These are phyloP conservation scores for Ceratocystiopsis brevicomis DNA, from an alignment of 2,329 filamentous ascomycete species.

Conservation along the genomic window DNA sequence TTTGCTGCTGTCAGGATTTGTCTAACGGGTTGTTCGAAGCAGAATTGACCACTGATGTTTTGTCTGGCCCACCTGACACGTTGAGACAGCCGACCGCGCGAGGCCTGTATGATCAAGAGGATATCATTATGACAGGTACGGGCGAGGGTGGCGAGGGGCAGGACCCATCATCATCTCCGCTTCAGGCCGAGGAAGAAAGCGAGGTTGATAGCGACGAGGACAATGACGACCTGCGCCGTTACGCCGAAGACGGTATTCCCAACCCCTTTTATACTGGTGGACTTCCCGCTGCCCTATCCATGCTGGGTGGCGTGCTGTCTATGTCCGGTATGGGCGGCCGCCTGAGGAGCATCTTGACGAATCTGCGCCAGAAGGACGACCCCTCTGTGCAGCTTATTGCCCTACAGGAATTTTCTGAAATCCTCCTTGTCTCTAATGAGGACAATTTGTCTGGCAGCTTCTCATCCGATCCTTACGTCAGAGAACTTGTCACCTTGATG, in stretches of 20 bases:
- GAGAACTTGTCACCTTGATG: constrained; percentile 85
- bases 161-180: background rate
- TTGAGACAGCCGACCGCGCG: constrained; percentile 22
- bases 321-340: constrained; percentile 70
- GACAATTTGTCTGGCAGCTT: constrained; percentile 93
- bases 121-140: constrained; percentile 52
- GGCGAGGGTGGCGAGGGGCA: constrained; percentile 30
- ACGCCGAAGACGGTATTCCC: constrained; percentile 16
- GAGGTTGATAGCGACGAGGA: constrained; percentile 41
- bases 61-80: constrained; percentile 22
- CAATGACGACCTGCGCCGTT: constrained; percentile 16
- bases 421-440: constrained; percentile 85
- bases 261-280: constrained; percentile 43
- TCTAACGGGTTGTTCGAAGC: constrained; percentile 14
- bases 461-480: constrained; percentile 82
- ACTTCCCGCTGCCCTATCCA: constrained; percentile 64
- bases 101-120: constrained; percentile 42
- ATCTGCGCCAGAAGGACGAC: constrained; percentile 67
- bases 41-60: constrained; percentile 12
- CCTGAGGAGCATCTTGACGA: constrained; percentile 57
- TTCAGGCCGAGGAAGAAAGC: constrained; percentile 14
- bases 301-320: constrained; percentile 82
- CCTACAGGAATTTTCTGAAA: constrained; percentile 79
- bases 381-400: constrained; percentile 78
- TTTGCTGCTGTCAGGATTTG: constrained; percentile 1